Percentiles rank a stretch among this genome's conserved stretches.
Conservation (phyloP, 2,329 filamentous ascomycete genomes). For the Colletotrichum tamarilloi region DNA sequence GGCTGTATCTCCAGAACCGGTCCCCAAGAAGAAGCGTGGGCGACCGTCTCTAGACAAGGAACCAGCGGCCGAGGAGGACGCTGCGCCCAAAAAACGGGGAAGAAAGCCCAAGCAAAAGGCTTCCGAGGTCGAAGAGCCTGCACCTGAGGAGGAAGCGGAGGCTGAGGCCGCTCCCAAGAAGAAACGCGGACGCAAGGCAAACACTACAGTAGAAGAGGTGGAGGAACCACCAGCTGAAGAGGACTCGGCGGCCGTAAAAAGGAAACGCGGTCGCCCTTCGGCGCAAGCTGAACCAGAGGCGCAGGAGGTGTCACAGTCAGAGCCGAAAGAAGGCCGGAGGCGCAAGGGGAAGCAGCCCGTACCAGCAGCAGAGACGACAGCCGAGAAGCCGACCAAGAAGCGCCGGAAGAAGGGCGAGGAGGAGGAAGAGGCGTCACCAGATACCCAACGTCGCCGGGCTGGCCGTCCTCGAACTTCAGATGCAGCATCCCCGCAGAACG, state of each 20-base stretch:
- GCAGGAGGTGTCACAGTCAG: neutral
- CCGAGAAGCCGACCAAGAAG: conserved; percentile 20
- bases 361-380: neutral
- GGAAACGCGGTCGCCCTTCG: conserved; percentile 15
- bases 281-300: conserved; percentile 28
- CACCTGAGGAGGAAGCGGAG: conserved; percentile 22
- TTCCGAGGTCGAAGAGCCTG: neutral
- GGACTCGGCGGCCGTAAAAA: neutral
- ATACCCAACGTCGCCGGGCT: conserved; percentile 30
- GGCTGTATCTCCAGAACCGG: conserved; percentile 37
- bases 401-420: conserved; percentile 7
- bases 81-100: conserved; percentile 12
- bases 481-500: conserved; percentile 30
- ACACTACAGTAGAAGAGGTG: conserved; percentile 25
- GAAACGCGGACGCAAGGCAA: conserved; percentile 38
- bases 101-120: conserved; percentile 9
- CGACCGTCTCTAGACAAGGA: conserved; percentile 41
- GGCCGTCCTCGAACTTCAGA: conserved; percentile 35
- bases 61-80: conserved; percentile 28
- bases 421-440: conserved; percentile 8
- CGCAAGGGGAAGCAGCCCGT: conserved; percentile 2
- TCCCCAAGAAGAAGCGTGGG: conserved; percentile 38
- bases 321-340: neutral
- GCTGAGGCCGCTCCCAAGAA: conserved; percentile 21
- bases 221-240: conserved; percentile 28